Evolutionary conservation across 345 rosid genomes (phyloP).

Genomic region (Microthlaspi erraticum): DNA sequence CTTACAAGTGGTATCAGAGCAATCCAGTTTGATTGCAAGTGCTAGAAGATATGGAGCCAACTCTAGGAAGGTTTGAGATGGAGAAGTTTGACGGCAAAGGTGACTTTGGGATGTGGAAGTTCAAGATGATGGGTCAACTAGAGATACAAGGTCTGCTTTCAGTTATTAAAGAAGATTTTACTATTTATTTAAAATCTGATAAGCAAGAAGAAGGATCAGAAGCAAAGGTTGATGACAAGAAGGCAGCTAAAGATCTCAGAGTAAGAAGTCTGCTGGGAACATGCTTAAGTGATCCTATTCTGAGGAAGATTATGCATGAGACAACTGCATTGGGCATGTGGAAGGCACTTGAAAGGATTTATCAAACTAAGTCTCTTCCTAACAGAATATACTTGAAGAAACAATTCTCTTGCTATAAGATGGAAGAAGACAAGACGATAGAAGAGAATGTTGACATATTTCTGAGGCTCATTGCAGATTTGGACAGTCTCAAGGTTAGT

Average conservation of each 20-base stretch:
- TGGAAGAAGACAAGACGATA: not conserved
- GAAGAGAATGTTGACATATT: not conserved
- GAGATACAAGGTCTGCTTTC: not conserved
- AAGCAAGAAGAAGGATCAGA: not conserved
- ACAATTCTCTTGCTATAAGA: not conserved
- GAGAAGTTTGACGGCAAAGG: not conserved
- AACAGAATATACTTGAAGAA: no score
- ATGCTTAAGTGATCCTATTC: not conserved
- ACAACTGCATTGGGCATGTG: not conserved
- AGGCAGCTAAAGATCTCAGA: not conserved
- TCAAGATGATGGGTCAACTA: not conserved
- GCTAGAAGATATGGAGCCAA: not conserved
- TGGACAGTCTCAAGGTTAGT: not conserved
- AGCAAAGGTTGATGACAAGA: not conserved
- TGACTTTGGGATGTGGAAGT: not conserved
- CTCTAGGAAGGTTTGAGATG: not conserved
- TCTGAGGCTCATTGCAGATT: not conserved
- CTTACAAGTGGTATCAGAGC: no score
- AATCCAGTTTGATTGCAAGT: no score
- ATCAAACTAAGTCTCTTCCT: not conserved
- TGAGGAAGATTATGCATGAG: not conserved
- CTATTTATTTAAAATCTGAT: not conserved
- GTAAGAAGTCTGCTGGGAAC: not conserved
- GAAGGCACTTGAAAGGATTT: no score
- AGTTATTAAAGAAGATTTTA: not conserved